Evolutionary conservation across 1,284 basidiomycete genomes (phyloP).

Genomic region (Fomitopsis pinicola): DNA sequence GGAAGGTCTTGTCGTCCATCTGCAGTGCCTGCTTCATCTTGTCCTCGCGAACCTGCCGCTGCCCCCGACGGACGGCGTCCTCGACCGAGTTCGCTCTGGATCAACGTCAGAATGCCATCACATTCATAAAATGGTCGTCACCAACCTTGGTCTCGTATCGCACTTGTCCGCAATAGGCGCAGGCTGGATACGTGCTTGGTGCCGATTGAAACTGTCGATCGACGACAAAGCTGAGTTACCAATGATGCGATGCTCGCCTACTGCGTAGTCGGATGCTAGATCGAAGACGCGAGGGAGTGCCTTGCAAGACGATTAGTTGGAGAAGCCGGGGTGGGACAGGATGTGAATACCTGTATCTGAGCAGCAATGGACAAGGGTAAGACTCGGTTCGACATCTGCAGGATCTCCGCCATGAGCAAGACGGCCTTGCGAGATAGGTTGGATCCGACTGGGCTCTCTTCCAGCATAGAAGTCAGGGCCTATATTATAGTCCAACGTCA

Average conservation of each 20-base stretch:
- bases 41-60: slow-evolving; percentile 86
- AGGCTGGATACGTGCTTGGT: slow-evolving; percentile 65
- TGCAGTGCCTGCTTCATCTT: slow-evolving; percentile 88
- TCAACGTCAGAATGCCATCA: neutral
- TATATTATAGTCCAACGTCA: slow-evolving; percentile 26
- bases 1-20: slow-evolving; percentile 91
- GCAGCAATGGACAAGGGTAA: slow-evolving; percentile 84
- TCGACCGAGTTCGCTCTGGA: slow-evolving; percentile 81
- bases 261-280: slow-evolving; percentile 74
- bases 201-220: slow-evolving; percentile 90
- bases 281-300: slow-evolving; percentile 84
- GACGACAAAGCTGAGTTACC: slow-evolving; percentile 84
- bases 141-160: slow-evolving; percentile 55
- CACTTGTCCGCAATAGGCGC: slow-evolving; percentile 38
- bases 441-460: slow-evolving; percentile 68
- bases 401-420: slow-evolving; percentile 86
- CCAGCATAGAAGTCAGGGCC: slow-evolving; percentile 82
- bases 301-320: slow-evolving; percentile 32
- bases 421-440: slow-evolving; percentile 84
- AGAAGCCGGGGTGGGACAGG: neutral
- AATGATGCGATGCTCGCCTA: slow-evolving; percentile 72
- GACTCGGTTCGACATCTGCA: slow-evolving; percentile 86
- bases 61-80: slow-evolving; percentile 83
- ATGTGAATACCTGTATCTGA: slow-evolving; percentile 58
- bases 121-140: neutral